These are phyloP conservation scores for Exobasidium rhododendri DNA, from an alignment of 1,284 basidiomycete species.

Conservation along the genomic window DNA sequence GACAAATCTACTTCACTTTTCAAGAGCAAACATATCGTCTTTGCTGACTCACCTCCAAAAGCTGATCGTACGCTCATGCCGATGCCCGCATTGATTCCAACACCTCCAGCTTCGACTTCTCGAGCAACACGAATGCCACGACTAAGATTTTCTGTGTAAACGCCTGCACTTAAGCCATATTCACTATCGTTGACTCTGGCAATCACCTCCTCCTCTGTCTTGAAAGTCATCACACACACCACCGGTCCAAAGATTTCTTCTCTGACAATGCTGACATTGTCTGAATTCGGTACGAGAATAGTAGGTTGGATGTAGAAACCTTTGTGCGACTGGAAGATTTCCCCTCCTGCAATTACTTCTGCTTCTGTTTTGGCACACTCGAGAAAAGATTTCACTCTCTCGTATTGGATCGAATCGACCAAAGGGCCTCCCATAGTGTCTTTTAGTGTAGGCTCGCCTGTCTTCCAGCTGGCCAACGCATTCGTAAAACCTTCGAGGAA, in stretches of 20 bases:
- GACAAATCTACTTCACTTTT: not conserved
- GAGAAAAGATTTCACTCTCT: slow-evolving; percentile 21
- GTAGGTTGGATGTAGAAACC: slow-evolving; percentile 30
- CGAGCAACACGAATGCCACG: not conserved
- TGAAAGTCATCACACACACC: slow-evolving; percentile 23
- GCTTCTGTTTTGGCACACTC: not conserved
- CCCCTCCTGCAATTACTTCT: slow-evolving; percentile 11
- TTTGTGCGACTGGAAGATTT: slow-evolving; percentile 7
- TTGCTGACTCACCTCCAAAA: slow-evolving; percentile 87
- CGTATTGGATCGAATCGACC: slow-evolving; percentile 28
- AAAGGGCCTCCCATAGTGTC: slow-evolving; percentile 16
- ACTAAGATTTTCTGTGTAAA: not conserved
- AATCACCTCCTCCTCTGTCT: slow-evolving; percentile 22
- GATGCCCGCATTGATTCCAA: slow-evolving; percentile 39
- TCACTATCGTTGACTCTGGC: slow-evolving; percentile 26
- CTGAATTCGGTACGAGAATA: slow-evolving; percentile 23
- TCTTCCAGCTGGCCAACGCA: not conserved
- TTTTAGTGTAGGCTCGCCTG: not conserved
- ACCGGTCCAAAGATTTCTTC: slow-evolving; percentile 35
- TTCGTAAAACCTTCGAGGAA: slow-evolving; percentile 62
- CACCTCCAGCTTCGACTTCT: not conserved
- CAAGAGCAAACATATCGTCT: slow-evolving; percentile 55
- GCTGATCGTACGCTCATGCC: slow-evolving; percentile 42
- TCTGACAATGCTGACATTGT: slow-evolving; percentile 18
- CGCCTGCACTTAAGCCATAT: slow-evolving; percentile 15